phyloP scores from a whole-genome alignment of 805 yeast genomes.

The Tetrapisispora fleetii region DNA sequence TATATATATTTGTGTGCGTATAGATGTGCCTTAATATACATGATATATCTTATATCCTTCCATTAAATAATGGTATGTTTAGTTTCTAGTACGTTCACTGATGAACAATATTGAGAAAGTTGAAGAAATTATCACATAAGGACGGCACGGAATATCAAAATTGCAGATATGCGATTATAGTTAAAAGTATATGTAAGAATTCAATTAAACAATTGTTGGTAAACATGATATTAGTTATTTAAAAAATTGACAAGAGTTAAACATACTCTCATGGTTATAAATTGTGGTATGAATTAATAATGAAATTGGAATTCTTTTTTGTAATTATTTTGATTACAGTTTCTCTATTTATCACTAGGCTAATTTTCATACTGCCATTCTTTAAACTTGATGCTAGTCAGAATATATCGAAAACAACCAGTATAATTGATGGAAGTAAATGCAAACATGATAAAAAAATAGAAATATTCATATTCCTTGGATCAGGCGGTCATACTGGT shows the following conservation, averaged over 20 bases:
- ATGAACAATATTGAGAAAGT: too few species aligned
- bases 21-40: not conserved
- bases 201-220: too few species aligned
- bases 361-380: slow-evolving; percentile 15
- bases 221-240: too few species aligned
- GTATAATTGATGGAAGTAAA: not conserved
- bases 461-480: slow-evolving; percentile 55
- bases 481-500: slow-evolving; percentile 96
- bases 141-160: too few species aligned
- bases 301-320: not conserved
- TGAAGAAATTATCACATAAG: too few species aligned
- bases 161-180: too few species aligned
- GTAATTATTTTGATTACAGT: slow-evolving; percentile 4
- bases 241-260: too few species aligned
- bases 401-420: not conserved
- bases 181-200: too few species aligned
- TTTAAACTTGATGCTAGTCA: slow-evolving; percentile 1
- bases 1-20: not conserved
- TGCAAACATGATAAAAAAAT: slow-evolving; percentile 5
- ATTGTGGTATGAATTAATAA: not conserved
- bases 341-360: slow-evolving; percentile 8
- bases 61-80: too few species aligned
- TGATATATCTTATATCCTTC: too few species aligned
- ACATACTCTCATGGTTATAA: too few species aligned
- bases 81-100: too few species aligned